Evolutionary conservation across 805 yeast genomes (phyloP).

Genomic region (Saccharomycopsis sp.): DNA sequence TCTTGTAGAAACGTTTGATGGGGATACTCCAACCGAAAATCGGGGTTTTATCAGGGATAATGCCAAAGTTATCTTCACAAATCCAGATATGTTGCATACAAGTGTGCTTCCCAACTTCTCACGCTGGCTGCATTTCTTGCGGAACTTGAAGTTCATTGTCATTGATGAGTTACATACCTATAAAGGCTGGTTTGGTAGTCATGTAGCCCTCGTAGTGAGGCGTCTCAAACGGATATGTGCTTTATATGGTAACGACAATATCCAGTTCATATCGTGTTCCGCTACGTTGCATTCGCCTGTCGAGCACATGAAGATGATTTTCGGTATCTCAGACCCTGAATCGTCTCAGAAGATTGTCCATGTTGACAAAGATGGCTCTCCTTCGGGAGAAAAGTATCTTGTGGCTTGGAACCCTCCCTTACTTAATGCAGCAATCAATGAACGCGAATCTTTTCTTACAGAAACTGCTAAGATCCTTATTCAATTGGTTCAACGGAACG

Average conservation of each 20-base stretch:
- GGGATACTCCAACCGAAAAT: conserved; percentile 68
- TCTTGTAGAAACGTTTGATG: conserved; percentile 80
- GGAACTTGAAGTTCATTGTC: conserved; percentile 62
- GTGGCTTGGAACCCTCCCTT: conserved; percentile 84
- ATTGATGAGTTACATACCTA: conserved; percentile 85
- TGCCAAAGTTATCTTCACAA: conserved; percentile 82
- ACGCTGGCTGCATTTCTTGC: conserved; percentile 65
- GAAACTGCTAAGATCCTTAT: conserved; percentile 75
- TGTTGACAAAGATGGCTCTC: conserved; percentile 80
- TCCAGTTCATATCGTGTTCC: conserved; percentile 82
- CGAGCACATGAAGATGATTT: conserved; percentile 63
- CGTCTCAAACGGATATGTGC: conserved; percentile 63
- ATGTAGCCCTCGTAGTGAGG: conserved; percentile 80
- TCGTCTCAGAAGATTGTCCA: conserved; percentile 41
- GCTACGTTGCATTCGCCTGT: conserved; percentile 82
- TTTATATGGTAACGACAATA: conserved; percentile 42
- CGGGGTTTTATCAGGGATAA: conserved; percentile 49
- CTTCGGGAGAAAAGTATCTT: conserved; percentile 67
- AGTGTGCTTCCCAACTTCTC: conserved; percentile 74
- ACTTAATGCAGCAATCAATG: conserved; percentile 49
- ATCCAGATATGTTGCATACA: conserved; percentile 90
- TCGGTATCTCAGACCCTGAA: conserved; percentile 46
- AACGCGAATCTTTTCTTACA: conserved; percentile 59
- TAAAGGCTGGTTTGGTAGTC: conserved; percentile 86
- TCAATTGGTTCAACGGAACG: conserved; percentile 52